Percentiles rank a stretch among this genome's conserved stretches.
phyloP scores from a whole-genome alignment of 2,329 filamentous ascomycete species.

The Botrytis fabae region DNA sequence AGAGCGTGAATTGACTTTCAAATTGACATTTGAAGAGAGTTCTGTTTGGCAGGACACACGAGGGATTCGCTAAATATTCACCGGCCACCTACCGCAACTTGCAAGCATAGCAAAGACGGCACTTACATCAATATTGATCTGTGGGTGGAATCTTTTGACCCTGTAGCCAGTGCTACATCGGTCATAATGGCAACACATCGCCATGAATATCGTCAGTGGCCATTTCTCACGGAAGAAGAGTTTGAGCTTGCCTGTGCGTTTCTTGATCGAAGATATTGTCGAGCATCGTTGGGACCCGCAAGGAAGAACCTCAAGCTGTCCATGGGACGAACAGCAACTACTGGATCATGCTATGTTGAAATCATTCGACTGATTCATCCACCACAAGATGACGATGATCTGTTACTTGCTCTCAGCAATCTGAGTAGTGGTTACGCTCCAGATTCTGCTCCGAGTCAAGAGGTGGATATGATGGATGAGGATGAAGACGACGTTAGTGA shows the following conservation, averaged over 20 bases:
- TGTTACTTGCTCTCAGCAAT: constrained; percentile 34
- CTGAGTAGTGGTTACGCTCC: constrained; percentile 27
- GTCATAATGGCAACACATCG: constrained; percentile 39
- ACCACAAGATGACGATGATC: constrained; percentile 36
- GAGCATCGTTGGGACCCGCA: constrained; percentile 56
- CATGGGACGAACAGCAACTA: constrained; percentile 44
- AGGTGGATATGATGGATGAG: constrained; percentile 36
- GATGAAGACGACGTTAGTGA: constrained; percentile 37
- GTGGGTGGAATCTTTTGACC: not conserved
- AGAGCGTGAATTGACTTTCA: not conserved
- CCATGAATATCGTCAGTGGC: constrained; percentile 52
- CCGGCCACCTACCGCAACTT: not conserved
- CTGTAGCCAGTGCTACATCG: constrained; percentile 11
- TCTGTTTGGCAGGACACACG: no score
- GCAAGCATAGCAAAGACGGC: not conserved
- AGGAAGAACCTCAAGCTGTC: constrained; percentile 56
- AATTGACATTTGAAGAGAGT: not conserved
- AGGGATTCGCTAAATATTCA: not conserved
- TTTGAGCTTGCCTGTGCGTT: constrained; percentile 66
- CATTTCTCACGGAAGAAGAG: constrained; percentile 60
- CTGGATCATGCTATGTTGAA: constrained; percentile 37
- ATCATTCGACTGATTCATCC: constrained; percentile 37
- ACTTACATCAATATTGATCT: not conserved
- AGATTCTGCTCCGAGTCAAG: constrained; percentile 26
- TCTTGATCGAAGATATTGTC: constrained; percentile 59